Percentiles rank a stretch among this genome's conserved stretches.
Evolutionary conservation across 1,139 yeast genomes (phyloP).

Genomic region (Geotrichum histeridarum): DNA sequence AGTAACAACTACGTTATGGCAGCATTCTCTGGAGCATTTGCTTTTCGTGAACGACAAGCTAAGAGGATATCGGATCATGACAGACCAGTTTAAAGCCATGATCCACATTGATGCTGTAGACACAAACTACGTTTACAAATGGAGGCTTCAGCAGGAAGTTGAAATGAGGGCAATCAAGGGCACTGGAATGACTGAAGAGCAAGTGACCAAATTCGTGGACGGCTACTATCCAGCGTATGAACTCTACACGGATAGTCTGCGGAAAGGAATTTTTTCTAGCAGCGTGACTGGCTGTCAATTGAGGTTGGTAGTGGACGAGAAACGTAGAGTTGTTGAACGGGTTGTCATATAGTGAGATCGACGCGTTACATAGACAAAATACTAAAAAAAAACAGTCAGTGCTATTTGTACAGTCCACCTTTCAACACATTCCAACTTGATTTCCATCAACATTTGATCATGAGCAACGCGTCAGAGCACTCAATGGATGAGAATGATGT

Average conservation of each 20-base stretch:
- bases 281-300: background rate
- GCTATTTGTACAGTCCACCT: background rate
- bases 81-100: slow-evolving; percentile 57
- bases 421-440: too few relatives aligned
- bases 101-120: slow-evolving; percentile 58
- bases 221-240: slow-evolving; percentile 85
- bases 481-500: too few relatives aligned
- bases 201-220: slow-evolving; percentile 63
- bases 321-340: background rate
- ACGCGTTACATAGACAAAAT: background rate
- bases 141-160: slow-evolving; percentile 88
- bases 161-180: slow-evolving; percentile 53
- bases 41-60: slow-evolving; percentile 49
- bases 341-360: background rate
- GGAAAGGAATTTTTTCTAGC: slow-evolving; percentile 11
- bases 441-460: too few relatives aligned
- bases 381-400: too few relatives aligned
- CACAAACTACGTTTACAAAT: slow-evolving; percentile 59
- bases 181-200: slow-evolving; percentile 70
- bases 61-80: slow-evolving; percentile 47
- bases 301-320: background rate
- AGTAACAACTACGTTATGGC: slow-evolving; percentile 14
- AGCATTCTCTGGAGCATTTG: slow-evolving; percentile 35
- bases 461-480: too few relatives aligned
- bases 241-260: slow-evolving; percentile 53